Evolutionary conservation across 2,329 filamentous ascomycete genomes (phyloP).

Genomic region (Penicillium sp.): DNA sequence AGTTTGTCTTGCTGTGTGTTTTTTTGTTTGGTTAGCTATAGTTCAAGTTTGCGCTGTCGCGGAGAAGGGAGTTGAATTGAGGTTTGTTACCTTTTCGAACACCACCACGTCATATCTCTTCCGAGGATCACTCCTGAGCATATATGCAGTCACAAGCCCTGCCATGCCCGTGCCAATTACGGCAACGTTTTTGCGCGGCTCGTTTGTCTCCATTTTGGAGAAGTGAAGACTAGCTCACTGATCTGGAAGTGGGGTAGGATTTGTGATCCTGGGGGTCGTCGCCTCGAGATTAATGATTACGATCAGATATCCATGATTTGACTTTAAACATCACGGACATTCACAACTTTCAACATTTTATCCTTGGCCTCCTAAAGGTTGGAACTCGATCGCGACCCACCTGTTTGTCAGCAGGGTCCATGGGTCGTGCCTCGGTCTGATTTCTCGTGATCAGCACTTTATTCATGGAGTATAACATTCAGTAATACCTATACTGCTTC

Average conservation of each 20-base stretch:
- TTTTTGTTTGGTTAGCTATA: constrained; percentile 4
- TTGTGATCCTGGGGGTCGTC: no score
- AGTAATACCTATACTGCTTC: no score
- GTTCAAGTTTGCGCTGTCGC: not conserved
- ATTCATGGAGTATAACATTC: no score
- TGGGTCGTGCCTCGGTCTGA: not conserved
- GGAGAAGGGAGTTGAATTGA: not conserved
- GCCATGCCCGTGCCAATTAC: constrained; percentile 53
- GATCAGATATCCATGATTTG: not conserved
- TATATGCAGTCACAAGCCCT: constrained; percentile 48
- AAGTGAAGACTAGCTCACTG: not conserved
- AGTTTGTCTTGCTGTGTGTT: constrained; percentile 40
- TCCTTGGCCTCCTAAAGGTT: not conserved
- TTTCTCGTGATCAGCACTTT: not conserved
- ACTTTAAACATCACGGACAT: not conserved
- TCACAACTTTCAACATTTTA: not conserved
- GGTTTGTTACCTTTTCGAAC: constrained; percentile 45
- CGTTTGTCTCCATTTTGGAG: not conserved
- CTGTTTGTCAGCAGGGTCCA: not conserved
- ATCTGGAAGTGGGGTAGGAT: not conserved
- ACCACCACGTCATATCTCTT: constrained; percentile 46
- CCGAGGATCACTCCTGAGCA: constrained; percentile 43
- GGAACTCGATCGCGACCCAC: not conserved
- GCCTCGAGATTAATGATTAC: not conserved
- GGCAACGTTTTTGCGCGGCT: constrained; percentile 34